phyloP scores from a whole-genome alignment of 2,329 filamentous ascomycete genomes.

The Calonectria multiphialidica region DNA sequence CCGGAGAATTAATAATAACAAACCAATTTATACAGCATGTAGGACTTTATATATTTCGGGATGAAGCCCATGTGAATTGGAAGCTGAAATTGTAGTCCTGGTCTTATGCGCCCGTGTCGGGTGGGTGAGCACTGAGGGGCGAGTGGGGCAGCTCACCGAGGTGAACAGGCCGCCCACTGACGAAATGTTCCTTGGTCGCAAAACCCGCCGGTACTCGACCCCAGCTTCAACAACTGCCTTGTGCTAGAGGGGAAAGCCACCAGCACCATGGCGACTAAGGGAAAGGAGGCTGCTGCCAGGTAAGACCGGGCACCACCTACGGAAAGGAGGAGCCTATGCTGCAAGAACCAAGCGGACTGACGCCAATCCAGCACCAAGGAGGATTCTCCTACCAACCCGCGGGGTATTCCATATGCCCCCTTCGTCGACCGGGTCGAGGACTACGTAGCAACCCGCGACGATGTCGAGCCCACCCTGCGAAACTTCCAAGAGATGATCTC shows the following conservation, averaged over 20 bases:
- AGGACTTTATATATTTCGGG: too few relatives aligned
- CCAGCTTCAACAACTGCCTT: constrained; percentile 39
- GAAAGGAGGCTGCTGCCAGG: constrained; percentile 52
- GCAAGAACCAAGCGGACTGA: constrained; percentile 26
- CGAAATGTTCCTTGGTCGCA: constrained; percentile 47
- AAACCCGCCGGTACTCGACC: constrained; percentile 39
- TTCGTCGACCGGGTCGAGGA: constrained; percentile 92
- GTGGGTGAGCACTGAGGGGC: constrained; percentile 2
- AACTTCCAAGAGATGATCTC: constrained; percentile 95
- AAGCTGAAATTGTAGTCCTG: not conserved
- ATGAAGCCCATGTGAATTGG: not conserved
- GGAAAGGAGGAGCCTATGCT: not conserved
- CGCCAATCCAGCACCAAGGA: constrained; percentile 53
- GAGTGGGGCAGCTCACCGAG: constrained; percentile 39
- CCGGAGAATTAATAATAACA: too few relatives aligned
- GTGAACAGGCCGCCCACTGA: constrained; percentile 44
- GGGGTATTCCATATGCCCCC: constrained; percentile 85
- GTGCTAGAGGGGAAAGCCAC: constrained; percentile 34
- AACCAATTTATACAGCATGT: too few relatives aligned
- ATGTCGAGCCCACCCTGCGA: constrained; percentile 84
- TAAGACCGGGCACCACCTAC: constrained; percentile 35
- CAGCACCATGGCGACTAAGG: constrained; percentile 56
- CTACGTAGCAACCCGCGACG: constrained; percentile 81
- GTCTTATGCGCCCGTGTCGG: not conserved
- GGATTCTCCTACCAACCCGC: constrained; percentile 76